Evolutionary conservation across 2,329 filamentous ascomycete species (phyloP), one percentile per base, ranked within the genome.

Genomic region (Taxawa tesnikishii): DNA sequence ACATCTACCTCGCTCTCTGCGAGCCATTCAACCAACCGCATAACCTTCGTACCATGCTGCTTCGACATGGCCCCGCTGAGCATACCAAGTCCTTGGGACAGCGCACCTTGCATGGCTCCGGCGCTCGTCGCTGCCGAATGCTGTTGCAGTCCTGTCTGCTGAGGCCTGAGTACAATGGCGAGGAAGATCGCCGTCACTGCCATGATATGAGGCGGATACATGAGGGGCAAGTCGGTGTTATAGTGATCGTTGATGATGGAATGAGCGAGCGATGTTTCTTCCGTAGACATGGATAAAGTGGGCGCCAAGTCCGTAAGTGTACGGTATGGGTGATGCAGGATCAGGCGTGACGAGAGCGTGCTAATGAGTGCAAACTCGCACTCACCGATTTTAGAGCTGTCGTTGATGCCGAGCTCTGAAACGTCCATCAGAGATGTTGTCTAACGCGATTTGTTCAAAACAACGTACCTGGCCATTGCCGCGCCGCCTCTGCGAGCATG

Each of bases 341-440:
- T 92, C 44, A 94, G 70, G 45, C 92, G 83, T 4, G 83, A 87
- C 55, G 74, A 80, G 73, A 94, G 81, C 51, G 93, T 87, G 15
- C 82, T 85, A 47, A 94, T 94, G 35, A 94, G 67, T 37, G 74
- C 82, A 59, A 94, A 94, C 54, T 94, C 87, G 69, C 83, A 93
- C 62, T 94, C 87, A 46, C 87, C 87, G 24, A 94, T 70, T 48
- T 84, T 83, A 34, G 81, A 76, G 6, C 82, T 80, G 54, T 94
- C 85, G 36, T 77, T 72, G 25, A 72, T 67, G 43, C 83, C 73
- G 37, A 80, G 72, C 42, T 87, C 82, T 66, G 41, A 9, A 15
- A 7, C 14, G 12, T 8, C 6, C n/a, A n/a, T n/a, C n/a, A n/a
- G n/a, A n/a, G n/a, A n/a, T n/a, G n/a, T n/a, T n/a, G n/a, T n/a